These are phyloP conservation scores for Penicillium sp. DNA, from an alignment of 2,329 filamentous ascomycete genomes.

Conservation along the genomic window DNA sequence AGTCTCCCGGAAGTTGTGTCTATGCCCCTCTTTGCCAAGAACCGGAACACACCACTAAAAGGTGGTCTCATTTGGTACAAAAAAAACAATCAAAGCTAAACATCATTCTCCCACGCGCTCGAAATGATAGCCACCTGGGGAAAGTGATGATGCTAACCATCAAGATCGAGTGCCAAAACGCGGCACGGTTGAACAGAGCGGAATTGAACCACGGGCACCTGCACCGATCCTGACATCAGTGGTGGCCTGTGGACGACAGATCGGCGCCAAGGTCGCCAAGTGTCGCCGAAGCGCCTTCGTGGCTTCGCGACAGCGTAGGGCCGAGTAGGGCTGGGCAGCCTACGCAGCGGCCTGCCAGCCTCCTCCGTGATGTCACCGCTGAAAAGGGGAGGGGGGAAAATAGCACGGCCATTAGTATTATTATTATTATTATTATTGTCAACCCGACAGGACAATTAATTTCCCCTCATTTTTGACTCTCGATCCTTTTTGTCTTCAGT, in stretches of 20 bases:
- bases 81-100: neutral
- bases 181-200: neutral
- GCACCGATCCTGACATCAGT: neutral
- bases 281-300: neutral
- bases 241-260: neutral
- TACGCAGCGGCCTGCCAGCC: neutral
- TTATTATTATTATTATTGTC: neutral
- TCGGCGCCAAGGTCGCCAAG: slow-evolving; percentile 4
- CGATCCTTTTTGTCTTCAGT: neutral
- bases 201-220: neutral
- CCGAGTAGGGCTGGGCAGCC: slow-evolving; percentile 9
- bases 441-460: neutral
- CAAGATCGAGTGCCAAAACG: neutral
- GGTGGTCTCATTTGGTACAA: neutral
- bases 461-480: neutral
- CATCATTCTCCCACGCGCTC: too few species aligned
- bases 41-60: neutral
- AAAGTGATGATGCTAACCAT: too few species aligned
- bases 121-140: too few species aligned
- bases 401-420: neutral
- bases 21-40: neutral
- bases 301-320: neutral
- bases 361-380: slow-evolving; percentile 2
- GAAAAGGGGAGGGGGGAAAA: neutral
- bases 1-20: neutral